Percentiles rank a stretch among this genome's conserved stretches.
phyloP scores from a whole-genome alignment of 116 monocot species.

The Trichopus zeylanicus region DNA sequence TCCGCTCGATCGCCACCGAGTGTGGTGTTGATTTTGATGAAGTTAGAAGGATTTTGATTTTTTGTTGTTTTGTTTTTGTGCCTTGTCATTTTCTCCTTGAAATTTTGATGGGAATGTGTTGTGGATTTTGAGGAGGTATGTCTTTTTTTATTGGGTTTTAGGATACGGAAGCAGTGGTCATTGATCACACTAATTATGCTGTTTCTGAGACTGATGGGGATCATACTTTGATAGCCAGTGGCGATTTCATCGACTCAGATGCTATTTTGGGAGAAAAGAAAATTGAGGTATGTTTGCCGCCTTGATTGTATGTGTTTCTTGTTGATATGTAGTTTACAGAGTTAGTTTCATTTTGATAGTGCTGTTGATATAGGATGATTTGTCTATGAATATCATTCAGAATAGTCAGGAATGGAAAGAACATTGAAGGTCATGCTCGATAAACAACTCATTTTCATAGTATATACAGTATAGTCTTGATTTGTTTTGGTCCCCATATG shows the following conservation, averaged over 20 bases:
- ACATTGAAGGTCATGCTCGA: too few relatives aligned
- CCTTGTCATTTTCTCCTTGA: background rate
- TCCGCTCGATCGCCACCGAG: constrained; percentile 74
- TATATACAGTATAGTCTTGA: too few relatives aligned
- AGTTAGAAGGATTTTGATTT: constrained; percentile 15
- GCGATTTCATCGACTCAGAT: constrained; percentile 59
- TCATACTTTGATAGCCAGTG: constrained; percentile 80
- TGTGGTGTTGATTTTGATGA: constrained; percentile 96
- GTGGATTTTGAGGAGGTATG: background rate
- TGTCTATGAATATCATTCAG: too few relatives aligned
- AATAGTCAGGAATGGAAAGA: too few relatives aligned
- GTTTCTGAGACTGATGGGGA: constrained; percentile 59
- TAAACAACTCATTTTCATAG: too few relatives aligned
- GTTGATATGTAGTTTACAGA: background rate
- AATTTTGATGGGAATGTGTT: background rate
- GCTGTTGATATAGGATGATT: too few relatives aligned
- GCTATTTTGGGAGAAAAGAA: constrained; percentile 71
- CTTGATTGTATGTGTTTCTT: background rate
- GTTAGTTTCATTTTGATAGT: too few relatives aligned
- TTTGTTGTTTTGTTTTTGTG: background rate
- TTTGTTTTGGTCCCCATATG: too few relatives aligned
- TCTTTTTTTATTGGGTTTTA: constrained; percentile 20
- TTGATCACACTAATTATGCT: constrained; percentile 74
- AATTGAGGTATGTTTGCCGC: constrained; percentile 43
- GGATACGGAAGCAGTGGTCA: constrained; percentile 73